Evolutionary conservation across 352 stramenopile species (phyloP).

Genomic region (Globisporangium cederbergense): DNA sequence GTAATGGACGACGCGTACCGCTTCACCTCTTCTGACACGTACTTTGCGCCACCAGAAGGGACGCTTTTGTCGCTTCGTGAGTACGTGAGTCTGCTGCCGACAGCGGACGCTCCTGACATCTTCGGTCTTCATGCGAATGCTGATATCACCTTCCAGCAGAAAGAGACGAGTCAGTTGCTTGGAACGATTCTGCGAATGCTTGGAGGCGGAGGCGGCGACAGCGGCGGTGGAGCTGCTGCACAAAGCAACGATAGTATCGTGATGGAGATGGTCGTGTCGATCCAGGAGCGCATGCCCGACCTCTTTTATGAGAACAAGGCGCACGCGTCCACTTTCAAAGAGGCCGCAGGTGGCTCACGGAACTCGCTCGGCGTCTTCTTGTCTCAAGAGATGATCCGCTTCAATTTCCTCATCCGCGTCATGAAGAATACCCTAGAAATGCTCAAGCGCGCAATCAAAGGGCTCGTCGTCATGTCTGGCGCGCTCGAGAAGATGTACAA

Average conservation of each 20-base stretch:
- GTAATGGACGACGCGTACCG: conserved; percentile 88
- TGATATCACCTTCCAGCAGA: conserved; percentile 94
- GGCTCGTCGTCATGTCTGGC: conserved; percentile 88
- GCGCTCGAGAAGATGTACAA: conserved; percentile 92
- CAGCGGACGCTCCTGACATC: conserved; percentile 85
- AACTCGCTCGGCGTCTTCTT: conserved; percentile 93
- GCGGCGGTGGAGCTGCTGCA: conserved; percentile 33
- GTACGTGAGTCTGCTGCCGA: conserved; percentile 82
- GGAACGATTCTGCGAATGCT: conserved; percentile 75
- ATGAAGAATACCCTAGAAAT: conserved; percentile 86
- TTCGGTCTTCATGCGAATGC: conserved; percentile 93
- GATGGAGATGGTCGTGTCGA: conserved; percentile 79
- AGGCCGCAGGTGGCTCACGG: conserved; percentile 76
- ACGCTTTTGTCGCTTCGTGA: conserved; percentile 58
- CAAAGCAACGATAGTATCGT: conserved; percentile 76
- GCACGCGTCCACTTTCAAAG: conserved; percentile 80
- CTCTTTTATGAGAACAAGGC: conserved; percentile 62
- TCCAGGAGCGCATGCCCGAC: conserved; percentile 76
- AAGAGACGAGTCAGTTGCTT: conserved; percentile 81
- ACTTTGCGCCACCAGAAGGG: conserved; percentile 75
- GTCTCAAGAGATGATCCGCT: conserved; percentile 89
- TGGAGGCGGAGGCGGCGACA: conserved; percentile 42
- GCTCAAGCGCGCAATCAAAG: conserved; percentile 88
- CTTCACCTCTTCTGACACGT: conserved; percentile 74
- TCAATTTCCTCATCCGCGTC: conserved; percentile 85